A percentile compares a stretch with the other conserved stretches of the same genome.
These are phyloP conservation scores for Ophiocordyceps sinensis DNA, from an alignment of 2,329 filamentous ascomycete species.

Conservation along the genomic window DNA sequence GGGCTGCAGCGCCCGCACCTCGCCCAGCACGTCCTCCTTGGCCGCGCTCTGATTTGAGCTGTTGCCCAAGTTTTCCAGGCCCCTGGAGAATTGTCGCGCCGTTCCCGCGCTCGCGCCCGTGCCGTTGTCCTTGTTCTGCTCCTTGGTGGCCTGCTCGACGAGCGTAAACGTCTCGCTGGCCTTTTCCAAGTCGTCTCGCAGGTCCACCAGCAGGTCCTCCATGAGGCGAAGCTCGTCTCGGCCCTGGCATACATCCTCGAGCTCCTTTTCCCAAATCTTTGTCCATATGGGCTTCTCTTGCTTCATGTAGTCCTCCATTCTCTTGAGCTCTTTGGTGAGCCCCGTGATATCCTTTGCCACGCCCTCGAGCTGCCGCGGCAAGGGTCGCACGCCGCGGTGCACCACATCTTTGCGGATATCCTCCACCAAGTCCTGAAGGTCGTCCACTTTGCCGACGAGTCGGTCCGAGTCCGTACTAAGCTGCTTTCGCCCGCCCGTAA, in stretches of 20 bases:
- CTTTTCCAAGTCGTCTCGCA: conserved; percentile 91
- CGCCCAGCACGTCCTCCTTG: conserved; percentile 82
- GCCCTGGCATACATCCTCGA: conserved; percentile 91
- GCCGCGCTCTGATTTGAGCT: conserved; percentile 59
- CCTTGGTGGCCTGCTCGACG: conserved; percentile 95
- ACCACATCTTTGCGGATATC: conserved; percentile 97
- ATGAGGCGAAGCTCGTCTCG: conserved; percentile 90
- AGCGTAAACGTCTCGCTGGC: conserved; percentile 84
- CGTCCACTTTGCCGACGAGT: conserved; percentile 83
- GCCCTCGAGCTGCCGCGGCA: conserved; percentile 76
- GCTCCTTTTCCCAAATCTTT: conserved; percentile 97
- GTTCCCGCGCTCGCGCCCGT: conserved; percentile 33
- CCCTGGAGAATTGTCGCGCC: conserved; percentile 41
- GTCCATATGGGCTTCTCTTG: conserved; percentile 94
- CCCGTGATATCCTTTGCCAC: conserved; percentile 78
- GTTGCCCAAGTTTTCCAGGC: conserved; percentile 37
- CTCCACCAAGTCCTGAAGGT: conserved; percentile 93
- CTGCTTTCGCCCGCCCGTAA: conserved; percentile 74
- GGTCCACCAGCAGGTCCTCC: conserved; percentile 83
- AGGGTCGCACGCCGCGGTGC: conserved; percentile 74
- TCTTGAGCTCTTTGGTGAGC: conserved; percentile 76
- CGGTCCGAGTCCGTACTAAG: conserved; percentile 79
- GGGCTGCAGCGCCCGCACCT: conserved; percentile 83
- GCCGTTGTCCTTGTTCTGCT: conserved; percentile 71
- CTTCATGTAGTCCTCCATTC: conserved; percentile 83